Evolutionary conservation across 225 moss, liverwort and hornwort genomes (phyloP).

Genomic region (Climacium dendroides): DNA sequence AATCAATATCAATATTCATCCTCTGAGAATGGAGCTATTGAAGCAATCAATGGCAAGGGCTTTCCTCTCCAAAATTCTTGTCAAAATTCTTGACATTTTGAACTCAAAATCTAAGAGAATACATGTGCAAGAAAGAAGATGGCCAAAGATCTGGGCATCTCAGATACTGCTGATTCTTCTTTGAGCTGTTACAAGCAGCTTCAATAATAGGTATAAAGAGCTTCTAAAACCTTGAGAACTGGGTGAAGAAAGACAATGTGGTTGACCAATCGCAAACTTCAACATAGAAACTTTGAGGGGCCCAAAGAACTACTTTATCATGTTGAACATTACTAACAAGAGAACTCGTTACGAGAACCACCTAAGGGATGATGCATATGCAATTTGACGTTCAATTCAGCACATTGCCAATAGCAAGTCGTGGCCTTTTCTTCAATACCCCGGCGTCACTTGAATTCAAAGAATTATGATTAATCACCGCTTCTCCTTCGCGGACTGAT

Average conservation of each 20-base stretch:
- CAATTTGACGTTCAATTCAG: not conserved
- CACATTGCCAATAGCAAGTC: not conserved
- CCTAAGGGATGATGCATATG: not conserved
- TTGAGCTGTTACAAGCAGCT: not conserved
- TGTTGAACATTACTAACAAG: not conserved
- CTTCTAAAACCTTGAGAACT: not conserved
- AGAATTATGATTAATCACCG: not conserved
- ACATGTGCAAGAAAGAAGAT: not conserved
- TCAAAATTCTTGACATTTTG: not conserved
- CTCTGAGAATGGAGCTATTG: not conserved
- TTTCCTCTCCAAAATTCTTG: not conserved
- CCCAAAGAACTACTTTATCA: not conserved
- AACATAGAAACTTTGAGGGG: not conserved
- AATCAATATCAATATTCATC: not conserved
- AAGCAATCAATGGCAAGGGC: not conserved
- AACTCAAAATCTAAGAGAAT: not conserved
- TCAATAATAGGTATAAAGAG: not conserved
- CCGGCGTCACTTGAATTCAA: not conserved
- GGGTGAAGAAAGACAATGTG: not conserved
- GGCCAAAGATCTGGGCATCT: too few relatives aligned
- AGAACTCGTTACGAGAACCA: not conserved
- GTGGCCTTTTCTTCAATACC: not conserved
- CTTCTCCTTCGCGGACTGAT: not conserved
- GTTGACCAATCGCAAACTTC: not conserved
- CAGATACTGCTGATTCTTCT: not conserved